Conservation (phyloP, 2,329 filamentous ascomycete genomes). For the Calonectria pauciramosa region DNA sequence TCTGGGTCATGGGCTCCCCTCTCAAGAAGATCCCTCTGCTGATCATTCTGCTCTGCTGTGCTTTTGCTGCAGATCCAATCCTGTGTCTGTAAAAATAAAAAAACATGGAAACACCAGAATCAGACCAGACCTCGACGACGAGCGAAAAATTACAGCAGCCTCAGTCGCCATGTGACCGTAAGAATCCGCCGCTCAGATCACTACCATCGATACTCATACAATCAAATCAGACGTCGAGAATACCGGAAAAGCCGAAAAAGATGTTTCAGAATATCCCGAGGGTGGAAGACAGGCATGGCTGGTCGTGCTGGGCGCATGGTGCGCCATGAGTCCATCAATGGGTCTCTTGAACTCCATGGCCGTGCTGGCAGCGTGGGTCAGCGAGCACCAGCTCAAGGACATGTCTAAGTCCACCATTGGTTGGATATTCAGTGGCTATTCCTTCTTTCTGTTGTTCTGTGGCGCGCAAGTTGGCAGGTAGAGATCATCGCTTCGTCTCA, state of each 20-base stretch:
- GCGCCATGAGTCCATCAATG: constrained; percentile 73
- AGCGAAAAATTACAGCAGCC: background rate
- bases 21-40: background rate
- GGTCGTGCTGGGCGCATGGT: constrained; percentile 78
- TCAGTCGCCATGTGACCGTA: background rate
- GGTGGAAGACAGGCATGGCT: constrained; percentile 77
- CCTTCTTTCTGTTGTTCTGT: constrained; percentile 79
- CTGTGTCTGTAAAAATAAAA: background rate
- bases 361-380: constrained; percentile 76
- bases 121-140: background rate
- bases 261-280: constrained; percentile 69
- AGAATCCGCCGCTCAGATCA: background rate
- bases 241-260: background rate
- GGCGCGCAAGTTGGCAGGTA: constrained; percentile 73
- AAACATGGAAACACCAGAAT: background rate
- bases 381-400: constrained; percentile 70
- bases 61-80: background rate
- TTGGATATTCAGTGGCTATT: constrained; percentile 81
- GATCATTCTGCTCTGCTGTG: background rate
- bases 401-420: constrained; percentile 73
- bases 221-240: background rate
- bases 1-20: background rate
- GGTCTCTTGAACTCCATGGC: constrained; percentile 77
- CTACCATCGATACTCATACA: background rate
- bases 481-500: background rate